Percentiles rank a stretch among this genome's conserved stretches.
phyloP scores from a whole-genome alignment of 495 filamentous ascomycete genomes.

The Darksidea phi region DNA sequence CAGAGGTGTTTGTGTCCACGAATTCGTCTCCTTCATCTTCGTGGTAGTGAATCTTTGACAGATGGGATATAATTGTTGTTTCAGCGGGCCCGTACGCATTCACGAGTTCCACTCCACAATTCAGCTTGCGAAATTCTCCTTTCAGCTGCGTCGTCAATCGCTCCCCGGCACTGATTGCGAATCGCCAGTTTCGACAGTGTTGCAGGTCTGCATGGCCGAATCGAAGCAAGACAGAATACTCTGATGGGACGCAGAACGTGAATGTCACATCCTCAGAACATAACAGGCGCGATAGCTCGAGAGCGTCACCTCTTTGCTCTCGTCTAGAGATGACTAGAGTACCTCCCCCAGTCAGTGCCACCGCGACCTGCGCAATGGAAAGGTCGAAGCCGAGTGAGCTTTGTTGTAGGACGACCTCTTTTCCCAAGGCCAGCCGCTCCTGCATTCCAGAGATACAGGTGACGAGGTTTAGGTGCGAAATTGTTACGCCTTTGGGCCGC shows the following conservation, averaged over 20 bases:
- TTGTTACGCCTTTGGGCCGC: conserved; percentile 52
- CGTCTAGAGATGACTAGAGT: conserved; percentile 35
- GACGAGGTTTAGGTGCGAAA: conserved; percentile 42
- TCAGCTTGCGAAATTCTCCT: not conserved
- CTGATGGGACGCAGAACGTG: conserved; percentile 41
- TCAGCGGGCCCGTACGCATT: conserved; percentile 1
- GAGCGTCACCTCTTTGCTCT: conserved; percentile 36
- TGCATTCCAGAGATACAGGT: not conserved
- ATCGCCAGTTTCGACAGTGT: not conserved
- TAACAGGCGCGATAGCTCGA: conserved; percentile 36
- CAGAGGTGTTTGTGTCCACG: conserved; percentile 10
- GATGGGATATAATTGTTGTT: not conserved
- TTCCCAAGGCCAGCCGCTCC: conserved; percentile 14
- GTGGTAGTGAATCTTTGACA: conserved; percentile 9
- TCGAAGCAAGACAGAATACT: conserved; percentile 42
- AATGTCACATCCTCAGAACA: conserved; percentile 28
- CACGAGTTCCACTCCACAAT: not conserved
- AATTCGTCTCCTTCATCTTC: not conserved
- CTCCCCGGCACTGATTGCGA: conserved; percentile 3
- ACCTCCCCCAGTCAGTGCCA: conserved; percentile 37
- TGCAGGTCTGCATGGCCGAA: conserved; percentile 24
- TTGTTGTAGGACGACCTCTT: conserved; percentile 41
- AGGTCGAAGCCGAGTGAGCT: conserved; percentile 43
- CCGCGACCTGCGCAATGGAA: conserved; percentile 43
- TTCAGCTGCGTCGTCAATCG: not conserved